A percentile compares a stretch with the other conserved stretches of the same genome.
Conservation (phyloP, 768 basidiomycete genomes). For the Amyloporia xantha region DNA sequence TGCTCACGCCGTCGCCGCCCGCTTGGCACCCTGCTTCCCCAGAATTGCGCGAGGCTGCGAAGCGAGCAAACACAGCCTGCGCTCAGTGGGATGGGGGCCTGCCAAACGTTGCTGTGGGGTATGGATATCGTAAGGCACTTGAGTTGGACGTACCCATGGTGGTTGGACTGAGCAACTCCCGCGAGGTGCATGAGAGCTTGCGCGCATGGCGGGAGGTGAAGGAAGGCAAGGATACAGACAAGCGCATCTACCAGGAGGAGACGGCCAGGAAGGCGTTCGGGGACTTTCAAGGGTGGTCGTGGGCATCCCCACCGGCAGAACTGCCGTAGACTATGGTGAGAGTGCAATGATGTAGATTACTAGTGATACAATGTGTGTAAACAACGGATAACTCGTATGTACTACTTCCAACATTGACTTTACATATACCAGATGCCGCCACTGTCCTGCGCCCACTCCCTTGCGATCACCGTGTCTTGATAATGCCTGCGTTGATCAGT, state of each 20-base stretch:
- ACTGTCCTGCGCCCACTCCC: not conserved
- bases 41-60: constrained; percentile 37
- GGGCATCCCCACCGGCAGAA: constrained; percentile 48
- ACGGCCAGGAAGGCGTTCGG: constrained; percentile 38
- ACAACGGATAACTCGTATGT: not conserved
- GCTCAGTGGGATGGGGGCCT: constrained; percentile 40
- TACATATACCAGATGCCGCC: not conserved
- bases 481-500: constrained; percentile 88
- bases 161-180: constrained; percentile 60
- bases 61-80: constrained; percentile 26
- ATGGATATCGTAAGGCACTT: constrained; percentile 46
- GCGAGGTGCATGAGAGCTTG: constrained; percentile 72
- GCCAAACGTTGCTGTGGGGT: constrained; percentile 68
- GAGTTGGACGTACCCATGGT: constrained; percentile 53
- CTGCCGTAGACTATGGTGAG: not conserved
- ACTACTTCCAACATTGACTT: constrained; percentile 1
- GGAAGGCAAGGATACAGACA: constrained; percentile 27
- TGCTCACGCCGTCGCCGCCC: constrained; percentile 54
- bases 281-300: constrained; percentile 38
- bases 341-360: constrained; percentile 5
- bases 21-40: constrained; percentile 75
- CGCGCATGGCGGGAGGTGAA: constrained; percentile 59
- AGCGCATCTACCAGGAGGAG: constrained; percentile 40
- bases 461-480: constrained; percentile 63
- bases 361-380: constrained; percentile 7